Conservation (phyloP, 2,329 filamentous ascomycete genomes). For the Cadophora gregata region DNA sequence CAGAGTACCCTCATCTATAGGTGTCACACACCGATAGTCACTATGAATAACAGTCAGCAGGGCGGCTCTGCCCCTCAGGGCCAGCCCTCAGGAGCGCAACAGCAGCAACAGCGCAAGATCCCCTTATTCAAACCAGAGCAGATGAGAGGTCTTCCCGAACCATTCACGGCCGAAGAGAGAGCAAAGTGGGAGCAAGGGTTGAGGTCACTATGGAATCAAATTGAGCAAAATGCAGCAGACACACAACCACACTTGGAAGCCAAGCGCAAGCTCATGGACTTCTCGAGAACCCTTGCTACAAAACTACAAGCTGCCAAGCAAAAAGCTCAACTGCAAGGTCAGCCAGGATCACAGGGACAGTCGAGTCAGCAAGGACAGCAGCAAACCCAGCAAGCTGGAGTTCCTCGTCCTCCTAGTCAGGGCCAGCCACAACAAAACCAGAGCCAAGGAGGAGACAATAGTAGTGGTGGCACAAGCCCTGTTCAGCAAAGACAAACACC, state of each 20-base stretch:
- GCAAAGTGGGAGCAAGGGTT: conserved; percentile 64
- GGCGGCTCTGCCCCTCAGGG: conserved; percentile 35
- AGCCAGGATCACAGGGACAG: conserved; percentile 28
- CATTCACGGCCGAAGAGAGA: conserved; percentile 60
- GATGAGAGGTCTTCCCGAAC: conserved; percentile 42
- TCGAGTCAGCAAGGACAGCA: conserved; percentile 28
- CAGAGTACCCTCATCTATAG: background rate
- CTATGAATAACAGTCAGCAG: conserved; percentile 41
- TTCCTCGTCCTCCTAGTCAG: conserved; percentile 33
- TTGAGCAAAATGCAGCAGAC: conserved; percentile 56
- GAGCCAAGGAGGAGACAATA: conserved; percentile 31
- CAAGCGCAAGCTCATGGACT: conserved; percentile 63
- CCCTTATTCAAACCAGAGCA: conserved; percentile 42
- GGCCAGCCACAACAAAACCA: conserved; percentile 30
- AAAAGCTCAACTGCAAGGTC: conserved; percentile 29
- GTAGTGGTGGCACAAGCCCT: background rate
- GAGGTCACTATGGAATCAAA: conserved; percentile 55
- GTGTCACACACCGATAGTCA: background rate
- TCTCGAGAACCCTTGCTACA: conserved; percentile 60
- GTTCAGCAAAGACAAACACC: conserved; percentile 29
- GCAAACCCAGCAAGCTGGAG: conserved; percentile 28
- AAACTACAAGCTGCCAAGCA: conserved; percentile 53
- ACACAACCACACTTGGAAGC: conserved; percentile 57
- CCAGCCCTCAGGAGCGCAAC: conserved; percentile 33
- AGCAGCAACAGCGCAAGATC: conserved; percentile 33